These are phyloP conservation scores for Eremothecium cymbalariae DNA, from an alignment of 1,139 yeast species.

Conservation along the genomic window DNA sequence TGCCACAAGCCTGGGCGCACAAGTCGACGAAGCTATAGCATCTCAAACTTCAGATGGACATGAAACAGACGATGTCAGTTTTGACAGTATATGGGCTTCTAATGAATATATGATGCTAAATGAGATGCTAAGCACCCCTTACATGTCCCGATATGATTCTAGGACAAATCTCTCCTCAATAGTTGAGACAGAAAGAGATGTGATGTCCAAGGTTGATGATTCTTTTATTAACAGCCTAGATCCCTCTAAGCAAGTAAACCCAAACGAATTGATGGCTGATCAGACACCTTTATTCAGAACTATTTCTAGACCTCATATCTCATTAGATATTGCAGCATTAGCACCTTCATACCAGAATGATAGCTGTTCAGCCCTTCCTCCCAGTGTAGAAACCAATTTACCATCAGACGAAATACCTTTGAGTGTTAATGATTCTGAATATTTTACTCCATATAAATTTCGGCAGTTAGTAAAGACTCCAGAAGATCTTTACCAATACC, in stretches of 20 bases:
- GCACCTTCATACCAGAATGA: neutral
- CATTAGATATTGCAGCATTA: slow-evolving; percentile 15
- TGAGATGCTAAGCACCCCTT: slow-evolving; percentile 36
- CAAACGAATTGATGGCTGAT: slow-evolving; percentile 1
- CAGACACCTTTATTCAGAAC: slow-evolving; percentile 1
- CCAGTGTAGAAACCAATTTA: neutral
- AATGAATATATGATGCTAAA: slow-evolving; percentile 55
- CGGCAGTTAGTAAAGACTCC: slow-evolving; percentile 57
- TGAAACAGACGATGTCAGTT: too few species aligned
- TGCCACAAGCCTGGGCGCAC: slow-evolving; percentile 1
- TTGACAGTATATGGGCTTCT: slow-evolving; percentile 33
- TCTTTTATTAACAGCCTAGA: too few species aligned
- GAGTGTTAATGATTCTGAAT: slow-evolving; percentile 4
- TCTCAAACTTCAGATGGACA: too few species aligned
- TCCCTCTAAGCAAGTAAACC: too few species aligned
- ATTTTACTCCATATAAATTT: slow-evolving; percentile 49
- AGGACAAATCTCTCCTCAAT: slow-evolving; percentile 3
- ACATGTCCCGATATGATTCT: slow-evolving; percentile 4
- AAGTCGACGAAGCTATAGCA: too few species aligned
- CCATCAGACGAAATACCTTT: neutral
- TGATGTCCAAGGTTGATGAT: too few species aligned
- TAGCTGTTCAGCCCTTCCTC: neutral
- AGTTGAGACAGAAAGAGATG: too few species aligned
- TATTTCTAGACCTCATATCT: slow-evolving; percentile 20
- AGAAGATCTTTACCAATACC: slow-evolving; percentile 51